Base-by-base conservation (phyloP, 306 rosid genomes). In the Ceratonia siliqua region DNA sequence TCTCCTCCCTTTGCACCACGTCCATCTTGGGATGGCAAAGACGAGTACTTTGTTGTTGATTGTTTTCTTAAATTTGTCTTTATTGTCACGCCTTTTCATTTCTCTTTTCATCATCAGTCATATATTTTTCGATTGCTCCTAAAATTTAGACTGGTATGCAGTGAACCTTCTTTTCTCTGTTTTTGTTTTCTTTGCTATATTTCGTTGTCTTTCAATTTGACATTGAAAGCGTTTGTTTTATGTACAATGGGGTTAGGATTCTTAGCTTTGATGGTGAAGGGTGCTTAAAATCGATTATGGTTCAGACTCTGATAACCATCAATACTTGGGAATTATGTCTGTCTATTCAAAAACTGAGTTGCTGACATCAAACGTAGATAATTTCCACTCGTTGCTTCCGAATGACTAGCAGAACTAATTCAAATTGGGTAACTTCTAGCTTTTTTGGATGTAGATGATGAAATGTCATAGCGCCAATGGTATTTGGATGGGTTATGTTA, bases 391-490 rank as follows among this genome's bases (percentile, higher is more conserved):
- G 18, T 68, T 80, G 59, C 38, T 32, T 39, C 59, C 41, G 4
- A 22, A 52, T 67, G 55, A 50, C 59, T 64, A 33, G 67, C 27
- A 43, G 33, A 77, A 58, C 57, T 12, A 33, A 50, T 78, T 63
- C 69, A 42, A 72, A 50, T 77, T 17, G 67, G 53, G 71, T 25
- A 27, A 42, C 36, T 14, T 42, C 20, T 58, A 49, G 43, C 49
- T 24, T 42, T 61, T 73, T 55, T 35, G 35, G 52, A 73, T 66
- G 25, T 54, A 52, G 73, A 59, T 59, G 80, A 62, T 62, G 55
- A 38, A 49, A 18, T 56, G 32, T 49, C 49, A 58, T 56, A 46
- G 27, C 3, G 43, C 58, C n/a, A 15, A 28, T 12, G 50, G 32
- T 54, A 15, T 58, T 62, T 42, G 43, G 42, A 74, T 68, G 72